Evolutionary conservation across 371 early-diverging fungal genomes (phyloP), one percentile per base, ranked within the genome.

Genomic region (Apophysomyces sp.): DNA sequence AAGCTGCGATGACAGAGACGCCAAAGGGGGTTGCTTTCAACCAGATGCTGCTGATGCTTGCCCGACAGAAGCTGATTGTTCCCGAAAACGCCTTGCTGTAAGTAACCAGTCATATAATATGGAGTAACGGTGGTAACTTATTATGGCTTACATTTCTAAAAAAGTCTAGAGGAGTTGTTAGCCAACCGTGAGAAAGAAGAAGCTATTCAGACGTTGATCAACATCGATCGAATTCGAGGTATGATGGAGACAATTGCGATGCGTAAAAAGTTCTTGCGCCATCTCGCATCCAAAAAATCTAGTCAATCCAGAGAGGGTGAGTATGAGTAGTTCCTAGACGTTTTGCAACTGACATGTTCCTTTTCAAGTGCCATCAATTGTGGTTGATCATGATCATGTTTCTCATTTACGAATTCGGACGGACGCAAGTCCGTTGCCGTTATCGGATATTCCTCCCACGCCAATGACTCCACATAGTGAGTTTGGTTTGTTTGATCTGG

Each of bases 61-160:
- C 85, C 8, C 82, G 81, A 52, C 76, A 80, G 62, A 86, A 85
- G 65, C 62, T 86, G 11, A 83, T 86, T 60, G 78, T 84, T 52
- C 77, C 82, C 24, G 82, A 81, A 54, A 68, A 81, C 51, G 72
- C 79, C 0, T 65, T 81, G n/a, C 37, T 78, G 81, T 80, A 77
- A 73, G 77, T 57, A 37, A n/a, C n/a, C n/a, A n/a, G n/a, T n/a
- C 1, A 8, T 52, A 12, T 0, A 40, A 11, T 51, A 21, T 8
- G 18, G 21, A 0, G 12, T 41, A 40, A 36, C 21, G 31, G 11
- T 26, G 11, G 31, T n/a, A 16, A 56, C 16, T 57, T 16, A 39
- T 58, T 15, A 26, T 16, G 9, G 27, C 21, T 55, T 13, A 36
- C 41, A 4, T 57, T 21, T 18, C 32, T 65, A 28, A 28, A 59